phyloP scores from a whole-genome alignment of 1,284 basidiomycete genomes.

The Moniliophthora roreri region DNA sequence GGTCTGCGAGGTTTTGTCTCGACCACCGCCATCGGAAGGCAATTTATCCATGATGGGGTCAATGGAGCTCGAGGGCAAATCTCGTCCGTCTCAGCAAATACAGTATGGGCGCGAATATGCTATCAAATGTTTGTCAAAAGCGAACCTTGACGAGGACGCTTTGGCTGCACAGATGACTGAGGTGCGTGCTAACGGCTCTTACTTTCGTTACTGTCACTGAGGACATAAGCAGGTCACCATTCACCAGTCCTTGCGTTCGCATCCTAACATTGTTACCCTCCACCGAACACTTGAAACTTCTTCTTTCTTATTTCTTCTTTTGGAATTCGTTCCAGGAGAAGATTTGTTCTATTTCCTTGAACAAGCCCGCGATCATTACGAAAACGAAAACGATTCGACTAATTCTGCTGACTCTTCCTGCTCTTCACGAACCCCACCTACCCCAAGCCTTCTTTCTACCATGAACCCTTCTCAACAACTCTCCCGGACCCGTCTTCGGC shows the following conservation, averaged over 20 bases:
- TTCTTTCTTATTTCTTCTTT: constrained; percentile 47
- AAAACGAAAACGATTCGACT: constrained; percentile 43
- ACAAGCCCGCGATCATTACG: constrained; percentile 85
- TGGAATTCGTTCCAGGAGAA: constrained; percentile 93
- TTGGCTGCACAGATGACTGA: constrained; percentile 88
- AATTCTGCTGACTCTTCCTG: constrained; percentile 46
- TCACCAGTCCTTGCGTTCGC: constrained; percentile 89
- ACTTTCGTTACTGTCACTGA: constrained; percentile 9
- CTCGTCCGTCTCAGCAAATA: constrained; percentile 32
- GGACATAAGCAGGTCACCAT: constrained; percentile 70
- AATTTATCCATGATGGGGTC: constrained; percentile 54
- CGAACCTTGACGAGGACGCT: constrained; percentile 85
- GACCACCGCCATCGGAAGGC: constrained; percentile 56
- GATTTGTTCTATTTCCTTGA: constrained; percentile 98
- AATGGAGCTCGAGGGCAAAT: constrained; percentile 57
- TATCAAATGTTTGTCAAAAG: constrained; percentile 94
- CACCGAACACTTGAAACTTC: constrained; percentile 75
- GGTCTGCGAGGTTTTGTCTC: constrained; percentile 81
- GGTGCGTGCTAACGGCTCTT: constrained; percentile 44
- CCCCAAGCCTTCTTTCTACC: constrained; percentile 90
- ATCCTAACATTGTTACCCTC: constrained; percentile 95
- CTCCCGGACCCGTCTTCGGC: constrained; percentile 81
- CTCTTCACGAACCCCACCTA: constrained; percentile 80
- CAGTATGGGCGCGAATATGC: constrained; percentile 88
- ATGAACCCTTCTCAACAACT: constrained; percentile 83